Conservation (phyloP, 2,329 filamentous ascomycete genomes). For the Aspergillus uvarum region DNA sequence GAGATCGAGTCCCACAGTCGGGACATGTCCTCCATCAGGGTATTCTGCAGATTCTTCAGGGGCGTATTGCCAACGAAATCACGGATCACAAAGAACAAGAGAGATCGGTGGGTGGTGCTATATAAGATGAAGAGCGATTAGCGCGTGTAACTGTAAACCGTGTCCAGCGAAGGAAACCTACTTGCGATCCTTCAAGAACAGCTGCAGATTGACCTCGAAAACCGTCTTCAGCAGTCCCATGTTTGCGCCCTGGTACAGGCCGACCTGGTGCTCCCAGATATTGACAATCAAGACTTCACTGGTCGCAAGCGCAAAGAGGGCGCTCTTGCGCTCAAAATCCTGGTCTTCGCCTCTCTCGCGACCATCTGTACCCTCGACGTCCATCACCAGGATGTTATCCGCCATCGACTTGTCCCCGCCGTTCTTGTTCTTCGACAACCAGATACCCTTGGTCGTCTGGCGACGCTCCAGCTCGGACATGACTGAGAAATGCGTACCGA, state of each 20-base stretch:
- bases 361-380: conserved; percentile 96
- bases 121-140: conserved; percentile 23
- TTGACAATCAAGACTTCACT: conserved; percentile 98
- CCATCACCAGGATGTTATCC: conserved; percentile 98
- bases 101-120: conserved; percentile 81
- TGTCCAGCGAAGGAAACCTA: conserved; percentile 47
- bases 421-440: conserved; percentile 96
- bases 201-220: conserved; percentile 95
- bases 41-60: conserved; percentile 83
- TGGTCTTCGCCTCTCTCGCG: conserved; percentile 96
- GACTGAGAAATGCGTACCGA: conserved; percentile 93
- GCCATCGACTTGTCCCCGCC: conserved; percentile 65
- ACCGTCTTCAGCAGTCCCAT: conserved; percentile 99
- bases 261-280: conserved; percentile 99
- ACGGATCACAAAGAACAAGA: conserved; percentile 97
- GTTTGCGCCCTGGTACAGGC: conserved; percentile 95
- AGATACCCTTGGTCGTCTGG: conserved; percentile 98
- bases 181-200: conserved; percentile 95
- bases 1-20: conserved; percentile 92
- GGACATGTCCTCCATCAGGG: conserved; percentile 82
- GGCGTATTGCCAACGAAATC: conserved; percentile 94
- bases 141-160: background rate
- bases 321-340: conserved; percentile 98
- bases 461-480: conserved; percentile 94
- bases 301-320: conserved; percentile 92